Evolutionary conservation across 2,329 filamentous ascomycete species (phyloP), one percentile per base, ranked within the genome.

Genomic region (Paraconiothyrium sp.): DNA sequence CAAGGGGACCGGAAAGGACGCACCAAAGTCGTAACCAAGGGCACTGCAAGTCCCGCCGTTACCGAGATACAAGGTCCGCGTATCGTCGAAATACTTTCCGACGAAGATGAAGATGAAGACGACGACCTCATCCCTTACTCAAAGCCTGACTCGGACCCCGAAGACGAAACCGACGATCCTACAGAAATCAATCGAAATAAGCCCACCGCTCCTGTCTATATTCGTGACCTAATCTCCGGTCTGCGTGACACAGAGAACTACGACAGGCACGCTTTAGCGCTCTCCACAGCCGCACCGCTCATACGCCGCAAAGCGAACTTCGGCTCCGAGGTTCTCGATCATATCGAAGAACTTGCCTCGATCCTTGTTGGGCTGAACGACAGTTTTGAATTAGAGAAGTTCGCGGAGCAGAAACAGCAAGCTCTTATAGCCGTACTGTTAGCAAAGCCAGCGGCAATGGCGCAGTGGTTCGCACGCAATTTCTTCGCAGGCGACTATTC

Each of bases 401-500:
- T 98, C 73, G 83, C 90, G 62, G 87, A 92, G 63, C 82, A 92
- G 61, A 88, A 90, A 20, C 82, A 95, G 3, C 90, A 97, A 76
- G 89, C 90, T 14, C 90, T 99, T 82, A 89, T 97, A 48, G 91
- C 94, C 0, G 80, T 97, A 8, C 82, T 97, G 0, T 84, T 95
- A 2, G 89, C 92, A 0, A 88, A 92, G 66, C 92, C 95, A 0
- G 82, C 87, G 52, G 84, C 86, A 56, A 92, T 97, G 86, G 94
- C 89, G 0, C 91, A 88, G 14, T 96, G 92, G 90, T 92, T 96
- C 61, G 89, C 91, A 3, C 88, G 89, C 59, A 90, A 91, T 0
- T 96, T 95, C 75, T 98, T 97, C 75, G 90, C 93, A 46, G 94
- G 94, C 16, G 95, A 99, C 74, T 94, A 95, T 77, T 97, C 94